Evolutionary conservation across 2,329 filamentous ascomycete species (phyloP).

Genomic region (Coniochaeta sp.): DNA sequence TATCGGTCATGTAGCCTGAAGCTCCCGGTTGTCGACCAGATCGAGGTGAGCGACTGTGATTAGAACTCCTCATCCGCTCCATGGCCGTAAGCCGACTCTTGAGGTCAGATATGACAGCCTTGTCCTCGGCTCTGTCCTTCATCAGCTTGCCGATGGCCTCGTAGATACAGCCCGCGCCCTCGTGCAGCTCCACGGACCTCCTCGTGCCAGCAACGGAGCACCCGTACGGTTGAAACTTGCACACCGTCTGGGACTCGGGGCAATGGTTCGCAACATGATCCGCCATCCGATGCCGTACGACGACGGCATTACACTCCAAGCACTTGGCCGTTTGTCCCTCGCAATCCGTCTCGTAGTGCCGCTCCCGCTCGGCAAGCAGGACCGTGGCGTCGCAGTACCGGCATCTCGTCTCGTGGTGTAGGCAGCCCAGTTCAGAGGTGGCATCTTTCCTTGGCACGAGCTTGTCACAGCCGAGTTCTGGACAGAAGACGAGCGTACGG

Average conservation of each 20-base stretch:
- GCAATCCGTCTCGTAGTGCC: slow-evolving; percentile 36
- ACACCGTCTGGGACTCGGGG: slow-evolving; percentile 28
- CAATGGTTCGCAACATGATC: slow-evolving; percentile 40
- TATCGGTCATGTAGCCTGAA: not conserved
- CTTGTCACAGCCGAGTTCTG: slow-evolving; percentile 43
- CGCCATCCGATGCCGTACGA: slow-evolving; percentile 36
- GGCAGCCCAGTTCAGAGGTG: not conserved
- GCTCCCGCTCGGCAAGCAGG: slow-evolving; percentile 39
- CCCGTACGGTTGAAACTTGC: slow-evolving; percentile 41
- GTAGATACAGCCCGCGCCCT: slow-evolving; percentile 38
- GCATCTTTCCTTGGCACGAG: slow-evolving; percentile 41
- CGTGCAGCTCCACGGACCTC: slow-evolving; percentile 35
- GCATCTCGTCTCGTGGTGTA: slow-evolving; percentile 25
- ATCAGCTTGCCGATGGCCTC: slow-evolving; percentile 40
- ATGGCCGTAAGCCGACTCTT: slow-evolving; percentile 17
- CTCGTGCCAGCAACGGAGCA: slow-evolving; percentile 35
- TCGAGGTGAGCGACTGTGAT: not conserved
- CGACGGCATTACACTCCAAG: slow-evolving; percentile 36
- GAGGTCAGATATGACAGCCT: slow-evolving; percentile 29
- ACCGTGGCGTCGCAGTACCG: slow-evolving; percentile 43
- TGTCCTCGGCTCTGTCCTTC: slow-evolving; percentile 38
- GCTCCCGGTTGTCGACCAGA: not conserved
- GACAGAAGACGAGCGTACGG: slow-evolving; percentile 49
- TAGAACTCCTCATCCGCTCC: slow-evolving; percentile 13
- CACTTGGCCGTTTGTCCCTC: slow-evolving; percentile 40